A percentile compares a stretch with the other conserved stretches of the same genome.
Evolutionary conservation across 805 yeast genomes (phyloP).

Genomic region (Pichia deserticola): DNA sequence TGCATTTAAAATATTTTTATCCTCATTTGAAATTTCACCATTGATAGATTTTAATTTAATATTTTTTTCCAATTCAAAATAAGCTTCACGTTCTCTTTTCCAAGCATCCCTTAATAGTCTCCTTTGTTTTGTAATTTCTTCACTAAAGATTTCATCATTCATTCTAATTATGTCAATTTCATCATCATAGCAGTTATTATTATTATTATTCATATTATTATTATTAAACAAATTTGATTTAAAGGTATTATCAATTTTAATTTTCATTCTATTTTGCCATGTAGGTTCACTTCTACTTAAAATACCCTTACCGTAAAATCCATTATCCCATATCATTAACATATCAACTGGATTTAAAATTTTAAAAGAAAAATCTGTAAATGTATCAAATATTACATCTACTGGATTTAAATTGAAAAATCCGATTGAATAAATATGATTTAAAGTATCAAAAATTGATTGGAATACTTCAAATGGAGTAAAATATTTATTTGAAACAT

Average conservation of each 20-base stretch:
- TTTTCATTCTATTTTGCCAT: constrained; percentile 64
- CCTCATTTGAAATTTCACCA: constrained; percentile 8
- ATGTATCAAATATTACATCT: constrained; percentile 2
- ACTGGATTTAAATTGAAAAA: not conserved
- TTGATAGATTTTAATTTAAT: constrained; percentile 18
- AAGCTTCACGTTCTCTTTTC: constrained; percentile 57
- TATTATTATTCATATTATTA: not conserved
- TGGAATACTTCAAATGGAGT: constrained; percentile 2
- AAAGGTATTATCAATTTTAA: constrained; percentile 35
- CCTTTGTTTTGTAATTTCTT: constrained; percentile 69
- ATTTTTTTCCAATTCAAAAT: constrained; percentile 41
- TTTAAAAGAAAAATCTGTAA: constrained; percentile 25
- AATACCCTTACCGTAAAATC: constrained; percentile 91
- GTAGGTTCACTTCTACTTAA: constrained; percentile 89
- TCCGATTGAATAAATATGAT: constrained; percentile 2
- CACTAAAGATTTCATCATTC: constrained; percentile 38
- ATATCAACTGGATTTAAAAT: constrained; percentile 41
- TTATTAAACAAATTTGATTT: constrained; percentile 1
- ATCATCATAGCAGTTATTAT: not conserved
- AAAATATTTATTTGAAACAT: constrained; percentile 5
- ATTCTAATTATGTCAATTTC: not conserved
- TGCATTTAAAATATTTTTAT: constrained; percentile 25
- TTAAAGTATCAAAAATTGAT: constrained; percentile 4
- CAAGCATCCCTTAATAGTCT: constrained; percentile 65
- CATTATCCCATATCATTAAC: constrained; percentile 65